phyloP scores from a whole-genome alignment of 768 basidiomycete species.

The Trametes elegans region DNA sequence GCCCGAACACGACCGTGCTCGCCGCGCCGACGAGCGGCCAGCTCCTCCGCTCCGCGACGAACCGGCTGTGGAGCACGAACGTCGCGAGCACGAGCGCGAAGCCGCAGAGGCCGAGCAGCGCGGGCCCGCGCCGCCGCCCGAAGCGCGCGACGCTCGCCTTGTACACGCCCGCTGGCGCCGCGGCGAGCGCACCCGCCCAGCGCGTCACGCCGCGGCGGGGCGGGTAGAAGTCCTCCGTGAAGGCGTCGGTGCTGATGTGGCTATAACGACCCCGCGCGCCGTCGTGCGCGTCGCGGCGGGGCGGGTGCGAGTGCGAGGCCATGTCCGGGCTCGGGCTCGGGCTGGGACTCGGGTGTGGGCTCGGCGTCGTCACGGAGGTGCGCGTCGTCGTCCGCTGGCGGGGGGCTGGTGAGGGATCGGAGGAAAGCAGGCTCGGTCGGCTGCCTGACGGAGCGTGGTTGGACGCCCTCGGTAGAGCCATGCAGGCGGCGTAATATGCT shows the following conservation, averaged over 20 bases:
- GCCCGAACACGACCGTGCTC: slow-evolving; percentile 68
- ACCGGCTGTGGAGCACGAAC: slow-evolving; percentile 59
- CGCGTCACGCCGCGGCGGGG: slow-evolving; percentile 38
- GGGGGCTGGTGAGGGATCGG: slow-evolving; percentile 3
- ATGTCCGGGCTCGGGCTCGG: background rate
- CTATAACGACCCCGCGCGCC: slow-evolving; percentile 18
- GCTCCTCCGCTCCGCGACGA: slow-evolving; percentile 54
- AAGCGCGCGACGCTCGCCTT: slow-evolving; percentile 54
- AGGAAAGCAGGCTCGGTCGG: background rate
- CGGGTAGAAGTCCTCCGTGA: slow-evolving; percentile 35
- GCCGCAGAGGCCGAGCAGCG: slow-evolving; percentile 49
- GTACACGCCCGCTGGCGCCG: slow-evolving; percentile 60
- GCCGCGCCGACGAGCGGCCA: slow-evolving; percentile 55
- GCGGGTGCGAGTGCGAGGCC: background rate
- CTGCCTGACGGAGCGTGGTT: background rate
- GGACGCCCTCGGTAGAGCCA: slow-evolving; percentile 1
- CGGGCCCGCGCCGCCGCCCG: slow-evolving; percentile 55
- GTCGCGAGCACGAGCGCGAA: slow-evolving; percentile 47
- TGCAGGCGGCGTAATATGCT: background rate
- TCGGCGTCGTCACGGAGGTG: too few species aligned
- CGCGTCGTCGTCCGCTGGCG: slow-evolving; percentile 9
- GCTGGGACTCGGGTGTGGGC: background rate
- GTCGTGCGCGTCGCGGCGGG: background rate
- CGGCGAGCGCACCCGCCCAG: slow-evolving; percentile 53
- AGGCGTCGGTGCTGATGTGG: slow-evolving; percentile 50